A percentile compares a stretch with the other conserved stretches of the same genome.
Evolutionary conservation across 2,329 filamentous ascomycete genomes (phyloP).

Genomic region (Penicillium freii): DNA sequence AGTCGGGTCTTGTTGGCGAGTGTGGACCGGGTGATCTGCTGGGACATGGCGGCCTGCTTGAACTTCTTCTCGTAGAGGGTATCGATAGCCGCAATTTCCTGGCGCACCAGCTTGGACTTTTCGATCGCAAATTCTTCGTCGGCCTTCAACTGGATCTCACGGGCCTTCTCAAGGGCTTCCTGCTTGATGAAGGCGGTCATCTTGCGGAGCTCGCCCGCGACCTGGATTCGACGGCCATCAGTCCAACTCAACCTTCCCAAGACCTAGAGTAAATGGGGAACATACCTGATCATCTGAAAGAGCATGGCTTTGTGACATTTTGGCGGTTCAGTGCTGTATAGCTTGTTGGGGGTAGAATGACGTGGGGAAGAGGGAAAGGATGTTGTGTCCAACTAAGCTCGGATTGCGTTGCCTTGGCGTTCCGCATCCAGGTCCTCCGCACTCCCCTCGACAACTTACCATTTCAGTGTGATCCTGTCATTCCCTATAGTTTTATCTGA

Average conservation of each 20-base stretch:
- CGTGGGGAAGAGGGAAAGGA: constrained; percentile 21
- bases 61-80: constrained; percentile 95
- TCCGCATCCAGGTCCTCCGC: constrained; percentile 20
- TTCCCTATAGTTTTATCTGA: constrained; percentile 5
- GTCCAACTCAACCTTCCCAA: constrained; percentile 5
- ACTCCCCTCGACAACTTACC: constrained; percentile 12
- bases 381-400: constrained; percentile 27
- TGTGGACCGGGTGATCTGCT: constrained; percentile 97
- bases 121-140: constrained; percentile 99
- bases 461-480: constrained; percentile 6
- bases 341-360: constrained; percentile 18
- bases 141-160: constrained; percentile 96
- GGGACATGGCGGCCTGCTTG: constrained; percentile 96
- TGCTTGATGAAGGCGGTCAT: constrained; percentile 99
- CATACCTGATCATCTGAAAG: constrained; percentile 95
- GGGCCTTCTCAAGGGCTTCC: constrained; percentile 94
- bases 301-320: constrained; percentile 89
- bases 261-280: constrained; percentile 2
- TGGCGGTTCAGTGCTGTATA: constrained; percentile 43
- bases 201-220: constrained; percentile 97
- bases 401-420: constrained; percentile 21
- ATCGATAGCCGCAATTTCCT: constrained; percentile 93
- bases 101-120: constrained; percentile 96
- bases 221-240: constrained; percentile 53
- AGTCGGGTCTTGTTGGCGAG: constrained; percentile 94